Base-by-base conservation (phyloP, 306 rosid genomes). In the Acacia crassicarpa region DNA sequence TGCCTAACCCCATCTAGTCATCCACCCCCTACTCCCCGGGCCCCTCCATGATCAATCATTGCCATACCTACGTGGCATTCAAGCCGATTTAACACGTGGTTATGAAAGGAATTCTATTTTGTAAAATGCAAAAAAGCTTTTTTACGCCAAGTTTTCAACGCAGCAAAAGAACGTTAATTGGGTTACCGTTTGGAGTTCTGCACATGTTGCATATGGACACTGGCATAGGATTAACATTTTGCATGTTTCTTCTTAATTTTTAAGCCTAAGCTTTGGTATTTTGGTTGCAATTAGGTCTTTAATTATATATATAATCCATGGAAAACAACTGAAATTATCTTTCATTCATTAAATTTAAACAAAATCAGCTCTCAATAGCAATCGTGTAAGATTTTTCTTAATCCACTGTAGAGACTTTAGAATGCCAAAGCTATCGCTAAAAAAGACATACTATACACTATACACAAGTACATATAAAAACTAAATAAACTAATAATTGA, bases 31-130 rank as follows among this genome's bases (percentile, higher is more conserved):
- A 2, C 33, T 5, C 73, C 13, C 30, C 5, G 6, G 44, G 8
- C 23, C 51, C 46, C 51, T 20, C 17, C 44, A 49, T 51, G 15
- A 30, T 30, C 46, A 17, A 15, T 19, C 45, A 45, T 25, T 72
- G 59, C 5, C n/a, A 3, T 45, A 41, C 33, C 49, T 68, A 66
- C 59, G 68, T 62, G 40, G 68, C 76, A 73, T 63, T 10, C 15
- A 40, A 13, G 14, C 62, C 67, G 78, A 9, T 67, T 59, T 20
- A 6, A 79, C 71, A 80, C 40, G 81, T 84, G 78, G 84, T 53
- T n/a, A 46, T 15, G 4, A 46, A 14, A 46, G 15, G 4, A 13
- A 46, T 46, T 15, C 14, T 9, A 46, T 9, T 46, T 46, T 46
- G 19, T 13, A 11, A 15, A 13, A 46, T 46, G 53, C 13, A 2